Evolutionary conservation across 116 monocot species (phyloP).

Genomic region (Dioscorea cayenensis): DNA sequence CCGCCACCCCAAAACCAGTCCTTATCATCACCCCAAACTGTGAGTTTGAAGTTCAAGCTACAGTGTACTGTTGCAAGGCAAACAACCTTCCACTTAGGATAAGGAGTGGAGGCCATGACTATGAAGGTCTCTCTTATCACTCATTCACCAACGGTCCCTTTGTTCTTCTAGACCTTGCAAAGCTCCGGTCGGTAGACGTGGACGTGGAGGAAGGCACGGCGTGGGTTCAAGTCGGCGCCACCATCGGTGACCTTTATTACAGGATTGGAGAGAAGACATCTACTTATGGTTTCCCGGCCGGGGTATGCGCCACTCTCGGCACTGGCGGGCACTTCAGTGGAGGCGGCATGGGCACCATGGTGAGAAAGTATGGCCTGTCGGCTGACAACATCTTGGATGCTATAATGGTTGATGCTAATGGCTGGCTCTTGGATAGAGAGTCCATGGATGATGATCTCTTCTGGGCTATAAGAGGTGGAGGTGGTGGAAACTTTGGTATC

Average conservation of each 20-base stretch:
- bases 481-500: slow-evolving; percentile 31
- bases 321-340: slow-evolving; percentile 29
- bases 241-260: slow-evolving; percentile 26
- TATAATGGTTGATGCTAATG: slow-evolving; percentile 19
- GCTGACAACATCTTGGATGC: slow-evolving; percentile 31
- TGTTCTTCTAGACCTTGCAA: slow-evolving; percentile 13
- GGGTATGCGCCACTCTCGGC: slow-evolving; percentile 27
- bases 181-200: slow-evolving; percentile 7
- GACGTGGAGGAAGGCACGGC: slow-evolving; percentile 6
- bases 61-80: slow-evolving; percentile 15
- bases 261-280: slow-evolving; percentile 11
- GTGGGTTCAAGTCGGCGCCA: slow-evolving; percentile 28
- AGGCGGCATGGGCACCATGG: slow-evolving; percentile 22
- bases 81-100: slow-evolving; percentile 4
- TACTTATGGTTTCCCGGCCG: slow-evolving; percentile 17
- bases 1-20: slow-evolving; percentile 10
- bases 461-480: slow-evolving; percentile 36
- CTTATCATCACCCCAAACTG: slow-evolving; percentile 15
- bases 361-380: slow-evolving; percentile 18
- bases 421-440: slow-evolving; percentile 15
- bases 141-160: slow-evolving; percentile 3
- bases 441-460: slow-evolving; percentile 30
- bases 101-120: slow-evolving; percentile 27
- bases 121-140: slow-evolving; percentile 10
- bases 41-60: slow-evolving; percentile 10